A percentile compares a stretch with the other conserved stretches of the same genome.
Evolutionary conservation across 2,329 filamentous ascomycete species (phyloP).

Genomic region (Chlorencoelia australis): DNA sequence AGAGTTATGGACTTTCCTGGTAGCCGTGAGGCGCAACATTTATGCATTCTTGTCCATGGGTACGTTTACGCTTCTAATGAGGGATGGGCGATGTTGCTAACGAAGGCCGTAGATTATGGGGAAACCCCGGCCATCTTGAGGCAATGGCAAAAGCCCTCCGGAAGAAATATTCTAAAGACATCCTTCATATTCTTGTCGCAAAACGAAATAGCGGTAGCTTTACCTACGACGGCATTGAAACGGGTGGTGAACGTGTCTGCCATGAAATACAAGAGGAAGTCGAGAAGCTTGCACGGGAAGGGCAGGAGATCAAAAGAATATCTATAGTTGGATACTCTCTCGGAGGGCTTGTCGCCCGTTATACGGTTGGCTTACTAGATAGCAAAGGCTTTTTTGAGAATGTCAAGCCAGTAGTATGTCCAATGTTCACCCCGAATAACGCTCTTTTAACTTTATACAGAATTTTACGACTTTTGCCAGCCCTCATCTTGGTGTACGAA

Average conservation of each 20-base stretch:
- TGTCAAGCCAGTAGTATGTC: constrained; percentile 62
- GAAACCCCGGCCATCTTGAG: constrained; percentile 63
- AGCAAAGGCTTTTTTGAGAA: constrained; percentile 70
- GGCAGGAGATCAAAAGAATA: constrained; percentile 67
- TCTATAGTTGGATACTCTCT: constrained; percentile 86
- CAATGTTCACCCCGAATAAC: background rate
- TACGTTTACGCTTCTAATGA: constrained; percentile 10
- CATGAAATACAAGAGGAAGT: constrained; percentile 57
- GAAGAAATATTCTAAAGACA: constrained; percentile 47
- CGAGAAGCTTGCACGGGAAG: constrained; percentile 44
- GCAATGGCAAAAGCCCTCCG: constrained; percentile 57
- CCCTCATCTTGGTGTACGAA: constrained; percentile 69
- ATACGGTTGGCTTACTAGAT: constrained; percentile 75
- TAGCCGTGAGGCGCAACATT: constrained; percentile 50
- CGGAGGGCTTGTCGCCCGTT: constrained; percentile 77
- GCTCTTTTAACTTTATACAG: constrained; percentile 28
- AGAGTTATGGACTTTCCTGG: constrained; percentile 39
- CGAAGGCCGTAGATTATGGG: constrained; percentile 52
- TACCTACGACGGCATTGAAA: constrained; percentile 61
- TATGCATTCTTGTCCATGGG: constrained; percentile 70
- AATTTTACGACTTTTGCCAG: constrained; percentile 93
- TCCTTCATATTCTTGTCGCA: constrained; percentile 59
- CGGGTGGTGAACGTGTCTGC: constrained; percentile 56
- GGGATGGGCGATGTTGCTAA: background rate
- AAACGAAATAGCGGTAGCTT: constrained; percentile 66